Conservation (phyloP, 129 eudicot species). For the Flaveria trinervia region DNA sequence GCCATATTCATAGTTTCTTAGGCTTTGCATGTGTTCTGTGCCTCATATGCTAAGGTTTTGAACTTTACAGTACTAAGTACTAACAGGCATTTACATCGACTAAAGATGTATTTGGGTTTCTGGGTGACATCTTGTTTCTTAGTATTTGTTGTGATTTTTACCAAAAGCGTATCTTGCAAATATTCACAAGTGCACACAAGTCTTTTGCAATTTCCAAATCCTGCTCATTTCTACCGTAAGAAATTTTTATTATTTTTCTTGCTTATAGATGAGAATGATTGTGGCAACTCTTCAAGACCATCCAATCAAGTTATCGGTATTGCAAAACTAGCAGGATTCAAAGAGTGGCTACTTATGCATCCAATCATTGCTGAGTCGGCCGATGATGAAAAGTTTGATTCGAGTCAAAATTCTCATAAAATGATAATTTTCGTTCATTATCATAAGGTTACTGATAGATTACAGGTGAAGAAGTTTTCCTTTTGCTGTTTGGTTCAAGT, state of each 20-base stretch:
- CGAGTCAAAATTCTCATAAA: constrained; percentile 66
- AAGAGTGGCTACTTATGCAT: constrained; percentile 92
- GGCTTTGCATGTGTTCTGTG: constrained; percentile 19
- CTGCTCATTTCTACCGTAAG: background rate
- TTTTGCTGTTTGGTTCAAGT: constrained; percentile 2
- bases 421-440: constrained; percentile 96
- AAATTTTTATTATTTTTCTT: constrained; percentile 7
- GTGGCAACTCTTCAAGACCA: constrained; percentile 37
- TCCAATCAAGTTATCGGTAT: constrained; percentile 67
- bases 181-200: background rate
- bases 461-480: constrained; percentile 63
- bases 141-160: background rate
- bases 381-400: constrained; percentile 44
- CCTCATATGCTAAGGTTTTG: background rate
- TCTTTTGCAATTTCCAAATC: background rate
- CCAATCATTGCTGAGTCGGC: constrained; percentile 65
- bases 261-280: constrained; percentile 39
- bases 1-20: constrained; percentile 9
- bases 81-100: background rate
- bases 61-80: background rate
- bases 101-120: background rate
- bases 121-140: constrained; percentile 8
- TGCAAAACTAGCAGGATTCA: constrained; percentile 79
- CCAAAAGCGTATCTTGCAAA: background rate
- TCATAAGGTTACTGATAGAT: constrained; percentile 79